Percentiles rank a stretch among this genome's conserved stretches.
Evolutionary conservation across 83 land plant genomes (phyloP).

Genomic region (Larix sibirica): DNA sequence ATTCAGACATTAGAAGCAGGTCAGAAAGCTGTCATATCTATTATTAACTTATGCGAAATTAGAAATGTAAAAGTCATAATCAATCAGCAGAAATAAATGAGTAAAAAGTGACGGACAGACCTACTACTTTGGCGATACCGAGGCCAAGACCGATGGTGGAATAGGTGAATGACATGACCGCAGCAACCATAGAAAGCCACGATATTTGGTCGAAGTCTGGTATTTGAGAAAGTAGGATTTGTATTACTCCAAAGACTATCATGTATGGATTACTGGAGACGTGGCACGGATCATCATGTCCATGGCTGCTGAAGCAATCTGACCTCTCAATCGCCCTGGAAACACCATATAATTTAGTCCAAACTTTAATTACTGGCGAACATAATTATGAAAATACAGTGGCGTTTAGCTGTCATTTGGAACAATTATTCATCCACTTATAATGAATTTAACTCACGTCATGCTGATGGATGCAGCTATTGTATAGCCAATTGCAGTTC

Average conservation of each 20-base stretch:
- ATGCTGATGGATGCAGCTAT: constrained; percentile 59
- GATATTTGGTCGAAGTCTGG: constrained; percentile 49
- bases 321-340: constrained; percentile 62
- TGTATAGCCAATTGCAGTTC: constrained; percentile 53
- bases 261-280: constrained; percentile 64
- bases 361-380: too few relatives aligned
- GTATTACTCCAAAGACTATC: constrained; percentile 48
- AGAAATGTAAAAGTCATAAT: background rate
- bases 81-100: background rate
- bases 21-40: background rate
- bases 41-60: background rate
- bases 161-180: constrained; percentile 58
- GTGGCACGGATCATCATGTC: constrained; percentile 41
- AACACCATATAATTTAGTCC: background rate
- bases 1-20: background rate
- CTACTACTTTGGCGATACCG: constrained; percentile 38
- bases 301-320: constrained; percentile 51
- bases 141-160: constrained; percentile 39
- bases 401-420: too few relatives aligned
- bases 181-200: constrained; percentile 55
- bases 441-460: constrained; percentile 28
- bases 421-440: background rate
- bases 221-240: constrained; percentile 64
- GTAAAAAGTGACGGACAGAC: background rate
- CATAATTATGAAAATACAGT: too few relatives aligned